phyloP scores from a whole-genome alignment of 164 flowering plant species.

The Taxillus chinensis region DNA sequence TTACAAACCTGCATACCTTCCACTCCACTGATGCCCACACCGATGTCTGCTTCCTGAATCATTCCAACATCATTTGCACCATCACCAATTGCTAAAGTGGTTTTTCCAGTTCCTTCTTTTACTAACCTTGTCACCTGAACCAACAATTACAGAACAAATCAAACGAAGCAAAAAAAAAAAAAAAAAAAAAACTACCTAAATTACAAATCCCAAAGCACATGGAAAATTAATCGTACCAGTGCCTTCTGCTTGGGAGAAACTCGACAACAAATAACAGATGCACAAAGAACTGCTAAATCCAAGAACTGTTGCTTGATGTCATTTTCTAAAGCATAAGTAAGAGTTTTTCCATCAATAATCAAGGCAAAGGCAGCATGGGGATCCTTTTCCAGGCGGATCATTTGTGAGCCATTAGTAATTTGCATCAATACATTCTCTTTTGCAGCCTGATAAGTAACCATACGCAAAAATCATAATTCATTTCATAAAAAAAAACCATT shows the following conservation, averaged over 20 bases:
- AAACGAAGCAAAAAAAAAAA: not conserved
- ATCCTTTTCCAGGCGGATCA: slow-evolving; percentile 11
- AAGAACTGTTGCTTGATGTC: slow-evolving; percentile 46
- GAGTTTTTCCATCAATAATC: slow-evolving; percentile 55
- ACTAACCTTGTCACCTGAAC: slow-evolving; percentile 40
- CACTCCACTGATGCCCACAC: slow-evolving; percentile 61
- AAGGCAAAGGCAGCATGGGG: slow-evolving; percentile 37
- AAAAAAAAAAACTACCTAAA: not conserved
- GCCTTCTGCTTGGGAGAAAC: slow-evolving; percentile 78
- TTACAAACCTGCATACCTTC: slow-evolving; percentile 66
- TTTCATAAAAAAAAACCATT: not conserved
- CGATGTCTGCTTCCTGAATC: slow-evolving; percentile 72
- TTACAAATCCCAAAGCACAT: not conserved
- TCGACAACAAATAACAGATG: slow-evolving; percentile 63
- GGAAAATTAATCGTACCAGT: slow-evolving; percentile 27
- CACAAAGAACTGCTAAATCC: slow-evolving; percentile 44
- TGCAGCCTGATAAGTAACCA: slow-evolving; percentile 32
- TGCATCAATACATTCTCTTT: slow-evolving; percentile 35
- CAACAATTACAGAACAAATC: not conserved
- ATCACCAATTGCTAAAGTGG: slow-evolving; percentile 60
- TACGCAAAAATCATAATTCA: not conserved
- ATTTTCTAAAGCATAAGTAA: slow-evolving; percentile 30
- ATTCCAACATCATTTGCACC: slow-evolving; percentile 74
- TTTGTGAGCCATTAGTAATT: slow-evolving; percentile 21
- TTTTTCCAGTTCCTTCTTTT: slow-evolving; percentile 41